Evolutionary conservation across 495 filamentous ascomycete genomes (phyloP).

Genomic region (Clavariopsis aquatica): DNA sequence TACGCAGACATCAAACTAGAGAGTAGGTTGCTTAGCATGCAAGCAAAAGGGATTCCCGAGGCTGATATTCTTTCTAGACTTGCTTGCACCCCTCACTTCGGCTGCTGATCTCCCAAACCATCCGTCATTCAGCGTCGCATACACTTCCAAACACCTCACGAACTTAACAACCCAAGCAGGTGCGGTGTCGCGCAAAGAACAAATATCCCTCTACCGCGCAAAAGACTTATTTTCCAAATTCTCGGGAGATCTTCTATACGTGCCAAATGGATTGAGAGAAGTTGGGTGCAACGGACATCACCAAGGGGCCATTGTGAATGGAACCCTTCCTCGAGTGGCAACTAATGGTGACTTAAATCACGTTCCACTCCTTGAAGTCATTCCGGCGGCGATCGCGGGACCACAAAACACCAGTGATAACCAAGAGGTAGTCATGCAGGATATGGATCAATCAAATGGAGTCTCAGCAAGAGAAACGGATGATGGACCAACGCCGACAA

Average conservation of each 20-base stretch:
- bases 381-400: not conserved
- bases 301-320: not conserved
- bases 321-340: not conserved
- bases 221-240: slow-evolving; percentile 77
- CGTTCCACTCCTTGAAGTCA: not conserved
- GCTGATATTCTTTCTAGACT: slow-evolving; percentile 54
- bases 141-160: slow-evolving; percentile 76
- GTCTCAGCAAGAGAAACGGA: not conserved
- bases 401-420: slow-evolving; percentile 6
- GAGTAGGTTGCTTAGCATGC: slow-evolving; percentile 56
- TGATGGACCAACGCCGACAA: not conserved
- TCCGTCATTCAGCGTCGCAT: slow-evolving; percentile 79
- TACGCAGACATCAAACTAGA: slow-evolving; percentile 81
- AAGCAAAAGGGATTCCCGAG: not conserved
- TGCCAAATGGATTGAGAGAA: slow-evolving; percentile 59
- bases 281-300: not conserved
- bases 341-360: not conserved
- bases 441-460: slow-evolving; percentile 18
- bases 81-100: slow-evolving; percentile 83
- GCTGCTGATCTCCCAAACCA: slow-evolving; percentile 83
- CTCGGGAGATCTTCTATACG: slow-evolving; percentile 78
- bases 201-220: slow-evolving; percentile 69
- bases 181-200: slow-evolving; percentile 75
- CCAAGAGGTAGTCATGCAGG: slow-evolving; percentile 23
- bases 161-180: slow-evolving; percentile 70